phyloP scores from a whole-genome alignment of 1,284 basidiomycete genomes.

The Pyrrhoderma lamaoense region DNA sequence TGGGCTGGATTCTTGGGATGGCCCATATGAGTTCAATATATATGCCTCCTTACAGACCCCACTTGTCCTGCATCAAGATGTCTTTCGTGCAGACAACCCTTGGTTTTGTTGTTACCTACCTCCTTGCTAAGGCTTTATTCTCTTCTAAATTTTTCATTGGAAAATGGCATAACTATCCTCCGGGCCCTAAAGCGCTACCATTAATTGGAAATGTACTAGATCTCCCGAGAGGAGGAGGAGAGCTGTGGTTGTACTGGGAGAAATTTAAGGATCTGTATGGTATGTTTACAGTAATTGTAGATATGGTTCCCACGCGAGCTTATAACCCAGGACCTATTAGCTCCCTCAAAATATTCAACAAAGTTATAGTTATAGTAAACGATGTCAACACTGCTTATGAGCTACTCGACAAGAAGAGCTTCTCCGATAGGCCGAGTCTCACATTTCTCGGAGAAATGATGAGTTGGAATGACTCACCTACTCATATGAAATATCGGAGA shows the following conservation, averaged over 20 bases:
- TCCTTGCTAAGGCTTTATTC: no score
- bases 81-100: no score
- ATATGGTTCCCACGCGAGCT: conserved; percentile 41
- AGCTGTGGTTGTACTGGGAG: no score
- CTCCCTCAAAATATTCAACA: conserved; percentile 10
- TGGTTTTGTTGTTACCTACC: no score
- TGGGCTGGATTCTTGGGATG: no score
- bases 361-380: conserved; percentile 14
- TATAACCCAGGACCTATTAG: conserved; percentile 16
- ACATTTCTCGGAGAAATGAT: conserved; percentile 15
- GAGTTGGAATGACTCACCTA: background rate
- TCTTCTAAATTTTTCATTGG: no score
- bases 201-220: conserved; percentile 20
- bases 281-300: conserved; percentile 28
- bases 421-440: conserved; percentile 12
- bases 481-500: conserved; percentile 1
- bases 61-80: no score
- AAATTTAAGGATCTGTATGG: background rate
- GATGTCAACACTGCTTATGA: conserved; percentile 11
- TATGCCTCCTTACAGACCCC: no score
- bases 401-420: conserved; percentile 15
- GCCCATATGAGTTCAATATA: no score
- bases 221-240: conserved; percentile 14
- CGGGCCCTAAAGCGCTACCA: conserved; percentile 19
- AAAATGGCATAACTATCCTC: no score